These are phyloP conservation scores for Alternaria brassicae DNA, from an alignment of 2,329 filamentous ascomycete species.

Conservation along the genomic window DNA sequence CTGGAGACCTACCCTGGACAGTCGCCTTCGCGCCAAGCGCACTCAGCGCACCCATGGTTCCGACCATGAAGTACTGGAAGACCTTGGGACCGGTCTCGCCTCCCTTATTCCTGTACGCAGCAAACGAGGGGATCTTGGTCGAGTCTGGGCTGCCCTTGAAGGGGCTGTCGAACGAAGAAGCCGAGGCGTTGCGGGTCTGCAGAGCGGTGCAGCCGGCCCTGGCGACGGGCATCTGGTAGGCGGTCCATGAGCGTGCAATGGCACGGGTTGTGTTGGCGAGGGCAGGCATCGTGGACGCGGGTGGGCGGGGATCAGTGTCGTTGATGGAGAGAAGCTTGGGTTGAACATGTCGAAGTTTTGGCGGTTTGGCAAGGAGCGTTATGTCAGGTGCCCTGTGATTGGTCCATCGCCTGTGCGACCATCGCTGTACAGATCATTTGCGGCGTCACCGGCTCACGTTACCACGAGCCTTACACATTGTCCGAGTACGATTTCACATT, in stretches of 20 bases:
- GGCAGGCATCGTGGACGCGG: constrained; percentile 57
- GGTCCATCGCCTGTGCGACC: background rate
- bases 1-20: constrained; percentile 79
- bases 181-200: constrained; percentile 54
- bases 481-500: background rate
- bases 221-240: constrained; percentile 56
- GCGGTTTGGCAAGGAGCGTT: constrained; percentile 23
- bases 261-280: constrained; percentile 56
- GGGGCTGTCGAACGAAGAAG: constrained; percentile 60
- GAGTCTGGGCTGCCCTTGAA: constrained; percentile 60
- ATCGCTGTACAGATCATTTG: constrained; percentile 9
- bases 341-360: constrained; percentile 38
- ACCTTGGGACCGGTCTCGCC: constrained; percentile 78
- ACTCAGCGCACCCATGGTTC: constrained; percentile 88
- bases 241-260: constrained; percentile 57
- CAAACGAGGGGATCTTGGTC: constrained; percentile 85
- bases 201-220: constrained; percentile 54
- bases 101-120: constrained; percentile 79
- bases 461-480: background rate
- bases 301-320: constrained; percentile 34
- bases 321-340: constrained; percentile 27
- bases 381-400: constrained; percentile 18
- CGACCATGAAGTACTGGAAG: constrained; percentile 98
- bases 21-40: constrained; percentile 97
- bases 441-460: constrained; percentile 11